These are phyloP conservation scores for Oxytropis ochrocephala DNA, from an alignment of 306 rosid genomes.

Conservation along the genomic window DNA sequence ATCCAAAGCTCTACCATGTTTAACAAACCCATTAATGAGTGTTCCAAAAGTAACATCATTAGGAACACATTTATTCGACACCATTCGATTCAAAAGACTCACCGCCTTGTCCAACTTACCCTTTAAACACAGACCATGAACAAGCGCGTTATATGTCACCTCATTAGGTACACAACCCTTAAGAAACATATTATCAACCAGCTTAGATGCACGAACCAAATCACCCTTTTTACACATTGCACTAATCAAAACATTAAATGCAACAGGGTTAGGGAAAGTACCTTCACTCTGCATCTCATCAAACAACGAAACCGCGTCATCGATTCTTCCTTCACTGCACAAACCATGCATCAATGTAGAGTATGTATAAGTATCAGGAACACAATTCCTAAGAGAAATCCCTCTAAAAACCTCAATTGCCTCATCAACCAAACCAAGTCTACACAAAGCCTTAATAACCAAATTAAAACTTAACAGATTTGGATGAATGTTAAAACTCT, in stretches of 20 bases:
- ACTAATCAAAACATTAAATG: slow-evolving; percentile 73
- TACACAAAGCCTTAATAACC: slow-evolving; percentile 80
- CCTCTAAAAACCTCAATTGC: slow-evolving; percentile 67
- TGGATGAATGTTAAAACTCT: slow-evolving; percentile 35
- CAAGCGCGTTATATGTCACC: slow-evolving; percentile 71
- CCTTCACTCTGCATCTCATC: slow-evolving; percentile 96
- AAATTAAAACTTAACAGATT: slow-evolving; percentile 76
- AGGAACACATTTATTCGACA: slow-evolving; percentile 62
- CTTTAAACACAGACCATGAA: slow-evolving; percentile 78
- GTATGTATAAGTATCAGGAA: slow-evolving; percentile 66
- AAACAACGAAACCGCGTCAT: slow-evolving; percentile 71
- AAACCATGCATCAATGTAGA: slow-evolving; percentile 85
- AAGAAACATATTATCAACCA: slow-evolving; percentile 86
- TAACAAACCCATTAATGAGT: slow-evolving; percentile 75
- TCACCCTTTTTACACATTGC: slow-evolving; percentile 83
- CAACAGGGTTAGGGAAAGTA: slow-evolving; percentile 50
- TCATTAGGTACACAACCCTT: slow-evolving; percentile 88
- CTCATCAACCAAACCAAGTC: slow-evolving; percentile 66
- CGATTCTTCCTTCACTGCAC: slow-evolving; percentile 66
- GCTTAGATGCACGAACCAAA: slow-evolving; percentile 67
- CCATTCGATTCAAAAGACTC: slow-evolving; percentile 64
- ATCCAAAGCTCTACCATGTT: slow-evolving; percentile 66
- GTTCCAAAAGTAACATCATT: slow-evolving; percentile 87
- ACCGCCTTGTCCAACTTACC: slow-evolving; percentile 87
- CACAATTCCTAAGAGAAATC: slow-evolving; percentile 54